Evolutionary conservation across 73 alveolate species (phyloP).

Genomic region (Paramecium pentaurelia): DNA sequence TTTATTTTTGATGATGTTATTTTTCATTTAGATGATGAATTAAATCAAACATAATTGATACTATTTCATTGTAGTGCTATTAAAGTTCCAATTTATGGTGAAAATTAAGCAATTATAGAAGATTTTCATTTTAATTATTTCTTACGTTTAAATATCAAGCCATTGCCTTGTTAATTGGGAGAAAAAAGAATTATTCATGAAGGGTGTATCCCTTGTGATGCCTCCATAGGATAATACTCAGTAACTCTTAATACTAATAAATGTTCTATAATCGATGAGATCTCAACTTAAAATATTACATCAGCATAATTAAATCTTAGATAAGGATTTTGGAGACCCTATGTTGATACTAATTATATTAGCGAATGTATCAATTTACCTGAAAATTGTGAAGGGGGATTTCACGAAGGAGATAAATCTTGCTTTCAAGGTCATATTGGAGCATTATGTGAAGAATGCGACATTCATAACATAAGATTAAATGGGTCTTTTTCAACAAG

Average conservation of each 20-base stretch:
- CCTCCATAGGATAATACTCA: background rate
- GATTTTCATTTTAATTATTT: background rate
- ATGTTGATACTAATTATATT: background rate
- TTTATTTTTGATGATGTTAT: background rate
- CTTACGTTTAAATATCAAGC: background rate
- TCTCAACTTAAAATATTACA: background rate
- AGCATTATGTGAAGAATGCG: slow-evolving; percentile 61
- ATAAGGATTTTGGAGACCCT: slow-evolving; percentile 1
- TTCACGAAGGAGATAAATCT: background rate
- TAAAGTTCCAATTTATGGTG: background rate
- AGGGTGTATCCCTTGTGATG: background rate
- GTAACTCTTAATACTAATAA: background rate
- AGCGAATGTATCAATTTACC: background rate
- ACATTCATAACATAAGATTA: background rate
- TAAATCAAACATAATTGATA: background rate
- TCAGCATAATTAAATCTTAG: background rate
- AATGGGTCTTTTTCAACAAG: background rate
- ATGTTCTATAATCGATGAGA: background rate
- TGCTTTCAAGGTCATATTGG: slow-evolving; percentile 55
- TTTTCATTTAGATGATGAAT: background rate
- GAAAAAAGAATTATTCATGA: background rate
- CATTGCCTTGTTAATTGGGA: background rate
- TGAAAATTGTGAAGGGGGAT: slow-evolving; percentile 44
- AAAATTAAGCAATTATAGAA: background rate
- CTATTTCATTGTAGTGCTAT: background rate